phyloP scores from a whole-genome alignment of 495 filamentous ascomycete genomes.

The Neurospora sp. region DNA sequence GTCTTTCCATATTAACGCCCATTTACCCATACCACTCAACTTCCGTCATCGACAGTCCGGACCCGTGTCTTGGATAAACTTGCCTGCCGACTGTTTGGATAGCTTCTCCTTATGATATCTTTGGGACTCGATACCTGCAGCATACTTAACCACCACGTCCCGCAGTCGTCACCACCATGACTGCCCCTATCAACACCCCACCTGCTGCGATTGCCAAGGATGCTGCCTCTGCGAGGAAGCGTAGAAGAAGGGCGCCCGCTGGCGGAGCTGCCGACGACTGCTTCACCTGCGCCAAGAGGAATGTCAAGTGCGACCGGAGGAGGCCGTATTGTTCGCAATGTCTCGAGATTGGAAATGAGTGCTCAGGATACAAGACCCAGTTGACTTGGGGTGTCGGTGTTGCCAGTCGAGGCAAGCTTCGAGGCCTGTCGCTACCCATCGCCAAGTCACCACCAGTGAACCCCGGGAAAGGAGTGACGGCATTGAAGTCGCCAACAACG shows the following conservation, averaged over 20 bases:
- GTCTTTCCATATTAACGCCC: constrained; percentile 33
- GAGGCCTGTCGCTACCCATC: constrained; percentile 79
- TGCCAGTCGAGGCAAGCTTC: constrained; percentile 89
- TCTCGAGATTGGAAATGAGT: constrained; percentile 83
- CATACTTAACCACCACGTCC: constrained; percentile 4
- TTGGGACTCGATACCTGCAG: constrained; percentile 7
- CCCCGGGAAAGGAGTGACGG: constrained; percentile 31
- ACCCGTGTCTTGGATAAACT: constrained; percentile 24
- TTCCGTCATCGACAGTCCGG: constrained; percentile 25
- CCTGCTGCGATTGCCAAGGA: constrained; percentile 28
- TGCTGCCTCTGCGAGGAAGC: constrained; percentile 53
- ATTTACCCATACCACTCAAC: constrained; percentile 38
- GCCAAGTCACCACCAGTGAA: constrained; percentile 56
- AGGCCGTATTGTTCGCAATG: constrained; percentile 94
- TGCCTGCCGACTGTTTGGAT: constrained; percentile 18
- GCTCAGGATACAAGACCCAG: constrained; percentile 93
- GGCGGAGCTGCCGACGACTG: constrained; percentile 92
- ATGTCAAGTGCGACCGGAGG: constrained; percentile 78
- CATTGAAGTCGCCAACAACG: constrained; percentile 17
- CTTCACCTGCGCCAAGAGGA: constrained; percentile 80
- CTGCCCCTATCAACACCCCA: constrained; percentile 33
- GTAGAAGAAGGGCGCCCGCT: constrained; percentile 76
- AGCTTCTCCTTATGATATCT: constrained; percentile 18
- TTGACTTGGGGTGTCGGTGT: constrained; percentile 98
- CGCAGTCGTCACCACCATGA: constrained; percentile 24